Base-by-base conservation (phyloP, 2,329 filamentous ascomycete species). In the Chalaropsis ovoidea region DNA sequence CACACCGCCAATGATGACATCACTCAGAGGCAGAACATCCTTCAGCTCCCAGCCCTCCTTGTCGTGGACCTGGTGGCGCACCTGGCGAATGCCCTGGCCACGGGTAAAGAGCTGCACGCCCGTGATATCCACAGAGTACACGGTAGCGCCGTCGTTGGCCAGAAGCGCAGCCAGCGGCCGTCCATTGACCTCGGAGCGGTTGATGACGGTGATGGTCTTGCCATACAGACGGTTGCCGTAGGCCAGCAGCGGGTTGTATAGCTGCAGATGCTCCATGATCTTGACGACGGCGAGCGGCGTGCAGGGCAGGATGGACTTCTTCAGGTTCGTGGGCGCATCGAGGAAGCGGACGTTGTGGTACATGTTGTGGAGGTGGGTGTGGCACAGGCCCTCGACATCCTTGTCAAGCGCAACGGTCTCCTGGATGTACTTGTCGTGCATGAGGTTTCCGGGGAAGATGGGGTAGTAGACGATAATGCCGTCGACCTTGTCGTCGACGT, bases 391-490 rank as follows among this genome's bases (percentile, higher is more conserved):
- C 76, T 99, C 94, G 70, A 99, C 93, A 72, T 99, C 94, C 77
- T 99, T 97, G 75, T 83, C 78, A 54, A 96, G 82, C 66, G 90
- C 86, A 66, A 96, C 91, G 2, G 95, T 90, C 78, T 96, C 92
- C 77, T 97, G 93, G 70, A 99, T 85, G 76, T 97, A 97, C 75
- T 89, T 88, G 76, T 99, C 94, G 76, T 96, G 90, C 35, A 85
- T 82, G 63, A 86, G 87, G 78, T 91, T 88, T 76, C 79, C 78
- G 17, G 81, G 81, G 75, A 96, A 97, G 77, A 99, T 95, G 65
- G 94, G 94, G 76, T 97, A 99, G 82, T 99, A 99, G 74, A 99
- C 89, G 70, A 99, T 95, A 73, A 96, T 95, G 71, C 84, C 93
- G 76, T 96, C 89, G 69, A 96, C 84, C 17, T 77, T 73, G 66